Evolutionary conservation across 1,284 basidiomycete genomes (phyloP), one percentile per base, ranked within the genome.

Genomic region (Fistulina hepatica): DNA sequence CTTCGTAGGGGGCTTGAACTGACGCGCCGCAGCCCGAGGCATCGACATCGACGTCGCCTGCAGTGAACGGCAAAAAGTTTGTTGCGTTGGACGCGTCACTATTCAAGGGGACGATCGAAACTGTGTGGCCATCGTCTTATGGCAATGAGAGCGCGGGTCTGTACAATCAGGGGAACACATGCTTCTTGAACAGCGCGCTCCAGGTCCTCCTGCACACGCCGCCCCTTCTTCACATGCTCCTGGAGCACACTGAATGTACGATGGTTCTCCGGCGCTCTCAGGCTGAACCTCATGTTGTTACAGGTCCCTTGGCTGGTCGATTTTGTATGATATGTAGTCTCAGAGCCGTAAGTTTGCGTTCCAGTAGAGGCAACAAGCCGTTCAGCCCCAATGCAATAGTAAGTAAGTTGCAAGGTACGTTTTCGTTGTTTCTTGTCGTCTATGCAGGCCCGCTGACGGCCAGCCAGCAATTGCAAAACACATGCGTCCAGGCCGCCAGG

Each of bases 131-230:
- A 1, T 39, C 54, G 11, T 36, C 11, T 37, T 53, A 51, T 37
- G 57, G 72, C 42, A 83, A 36, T 12, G n/a, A n/a, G n/a, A 32
- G 72, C 15, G 58, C 54, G 41, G 94, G 94, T 1, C 65, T 98
- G 24, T 66, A 76, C 52, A 99, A 99, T 60, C 79, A 67, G n/a
- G 91, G 91, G 35, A 98, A 97, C 58, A 95, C 91, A 2, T 99
- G 95, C 61, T 99, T 97, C 60, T 67, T 97, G 51, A 99, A 99
- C 60, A 92, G 90, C 47, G 88, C 85, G 22, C 64, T 98, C 42
- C 95, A 99, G 64, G 90, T 91, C 49, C 70, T 98, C 34, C 62
- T 97, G 15, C 93, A 98, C 56, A 97, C 94, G 1, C 81, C 93
- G 7, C 91, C 93, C 3, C 70, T 99, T 13, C 69, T 95, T 21